Conservation (phyloP, 1,139 yeast genomes). For the Nakaseomyces bracarensis region DNA sequence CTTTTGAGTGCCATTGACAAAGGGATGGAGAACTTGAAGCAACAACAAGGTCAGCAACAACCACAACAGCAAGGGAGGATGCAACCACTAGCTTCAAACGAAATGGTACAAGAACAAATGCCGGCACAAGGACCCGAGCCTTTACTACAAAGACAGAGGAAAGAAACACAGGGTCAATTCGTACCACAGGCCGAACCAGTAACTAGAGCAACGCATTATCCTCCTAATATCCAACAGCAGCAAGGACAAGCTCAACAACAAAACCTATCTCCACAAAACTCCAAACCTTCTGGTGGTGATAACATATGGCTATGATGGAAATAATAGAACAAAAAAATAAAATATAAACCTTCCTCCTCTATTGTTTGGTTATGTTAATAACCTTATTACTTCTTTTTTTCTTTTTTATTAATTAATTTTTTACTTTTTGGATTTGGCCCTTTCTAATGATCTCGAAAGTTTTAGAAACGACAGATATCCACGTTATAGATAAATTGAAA, state of each 20-base stretch:
- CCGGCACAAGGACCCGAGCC: conserved; percentile 24
- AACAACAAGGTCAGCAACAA: conserved; percentile 15
- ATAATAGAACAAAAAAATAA: no score
- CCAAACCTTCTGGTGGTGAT: conserved; percentile 16
- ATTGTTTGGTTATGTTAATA: no score
- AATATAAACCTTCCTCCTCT: no score
- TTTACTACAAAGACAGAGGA: conserved; percentile 18
- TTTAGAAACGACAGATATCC: no score
- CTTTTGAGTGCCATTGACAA: conserved; percentile 26
- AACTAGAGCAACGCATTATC: conserved; percentile 15
- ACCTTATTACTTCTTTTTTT: no score
- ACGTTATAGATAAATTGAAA: no score
- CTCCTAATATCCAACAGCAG: conserved; percentile 13
- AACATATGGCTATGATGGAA: conserved; percentile 21
- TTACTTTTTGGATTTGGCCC: no score
- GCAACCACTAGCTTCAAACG: conserved; percentile 33
- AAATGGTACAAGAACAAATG: conserved; percentile 5
- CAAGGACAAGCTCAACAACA: conserved; percentile 13
- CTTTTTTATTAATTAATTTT: no score
- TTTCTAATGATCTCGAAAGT: no score
- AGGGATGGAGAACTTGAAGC: conserved; percentile 27
- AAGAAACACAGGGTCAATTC: conserved; percentile 16
- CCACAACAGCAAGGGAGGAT: conserved; percentile 38
- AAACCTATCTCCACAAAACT: conserved; percentile 10
- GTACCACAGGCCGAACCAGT: conserved; percentile 14